These are phyloP conservation scores for Geum urbanum DNA, from an alignment of 306 rosid species.

Conservation along the genomic window DNA sequence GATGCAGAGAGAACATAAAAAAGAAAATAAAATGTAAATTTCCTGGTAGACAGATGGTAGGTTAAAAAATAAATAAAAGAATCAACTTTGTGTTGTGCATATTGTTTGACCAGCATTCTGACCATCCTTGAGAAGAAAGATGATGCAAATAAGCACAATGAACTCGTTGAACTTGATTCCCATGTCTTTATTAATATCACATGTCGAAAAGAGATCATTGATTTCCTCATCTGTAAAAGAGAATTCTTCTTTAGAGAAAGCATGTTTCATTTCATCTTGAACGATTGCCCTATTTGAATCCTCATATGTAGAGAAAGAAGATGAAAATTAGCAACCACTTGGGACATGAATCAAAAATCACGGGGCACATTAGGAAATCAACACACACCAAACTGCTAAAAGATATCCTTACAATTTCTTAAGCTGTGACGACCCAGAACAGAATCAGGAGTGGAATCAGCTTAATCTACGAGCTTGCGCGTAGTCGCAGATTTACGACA, in stretches of 20 bases:
- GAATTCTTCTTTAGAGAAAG: constrained; percentile 65
- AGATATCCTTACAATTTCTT: constrained; percentile 71
- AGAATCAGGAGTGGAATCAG: too few relatives aligned
- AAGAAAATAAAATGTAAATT: not conserved
- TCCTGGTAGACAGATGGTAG: not conserved
- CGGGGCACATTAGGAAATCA: not conserved
- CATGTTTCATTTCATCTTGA: constrained; percentile 61
- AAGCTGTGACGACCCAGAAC: too few relatives aligned
- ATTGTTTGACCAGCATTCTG: constrained; percentile 55
- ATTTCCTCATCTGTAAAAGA: constrained; percentile 66
- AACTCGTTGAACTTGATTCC: constrained; percentile 81
- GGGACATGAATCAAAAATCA: not conserved
- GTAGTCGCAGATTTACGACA: too few relatives aligned
- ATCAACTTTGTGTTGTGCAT: constrained; percentile 38
- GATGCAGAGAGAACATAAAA: constrained; percentile 24
- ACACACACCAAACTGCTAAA: constrained; percentile 74
- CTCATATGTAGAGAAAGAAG: constrained; percentile 50
- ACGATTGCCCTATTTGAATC: constrained; percentile 83
- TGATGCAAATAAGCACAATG: constrained; percentile 87
- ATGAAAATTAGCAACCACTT: constrained; percentile 6
- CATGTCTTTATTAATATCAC: constrained; percentile 70
- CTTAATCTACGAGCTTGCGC: too few relatives aligned
- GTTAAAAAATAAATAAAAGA: not conserved
- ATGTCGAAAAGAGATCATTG: constrained; percentile 70
- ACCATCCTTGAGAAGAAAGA: constrained; percentile 75